These are phyloP conservation scores for Pestalotiopsis sp. DNA, from an alignment of 2,329 filamentous ascomycete genomes.

Conservation along the genomic window DNA sequence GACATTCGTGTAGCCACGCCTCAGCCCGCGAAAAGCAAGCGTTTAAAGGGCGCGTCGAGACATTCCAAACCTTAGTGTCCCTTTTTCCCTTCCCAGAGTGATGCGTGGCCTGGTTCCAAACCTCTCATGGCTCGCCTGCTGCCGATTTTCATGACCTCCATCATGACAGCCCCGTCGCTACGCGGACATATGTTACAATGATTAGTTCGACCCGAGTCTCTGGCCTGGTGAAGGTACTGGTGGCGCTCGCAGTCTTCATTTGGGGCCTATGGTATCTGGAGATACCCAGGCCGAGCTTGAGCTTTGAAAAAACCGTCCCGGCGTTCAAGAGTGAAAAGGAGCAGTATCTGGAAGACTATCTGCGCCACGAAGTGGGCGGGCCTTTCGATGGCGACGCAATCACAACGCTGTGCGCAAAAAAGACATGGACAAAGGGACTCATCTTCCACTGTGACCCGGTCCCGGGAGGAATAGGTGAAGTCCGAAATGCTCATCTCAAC, in stretches of 20 bases:
- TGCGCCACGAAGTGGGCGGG: slow-evolving; percentile 35
- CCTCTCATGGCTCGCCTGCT: too few relatives aligned
- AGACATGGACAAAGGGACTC: slow-evolving; percentile 41
- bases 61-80: background rate
- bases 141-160: background rate
- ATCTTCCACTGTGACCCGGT: slow-evolving; percentile 46
- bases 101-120: background rate
- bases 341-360: slow-evolving; percentile 35
- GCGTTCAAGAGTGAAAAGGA: slow-evolving; percentile 33
- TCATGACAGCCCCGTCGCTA: background rate
- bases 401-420: slow-evolving; percentile 36
- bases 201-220: slow-evolving; percentile 27
- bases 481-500: slow-evolving; percentile 46
- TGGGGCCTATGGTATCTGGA: slow-evolving; percentile 29
- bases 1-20: slow-evolving; percentile 10
- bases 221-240: slow-evolving; percentile 26
- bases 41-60: background rate
- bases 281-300: slow-evolving; percentile 20
- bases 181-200: slow-evolving; percentile 22
- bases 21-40: background rate
- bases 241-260: slow-evolving; percentile 24
- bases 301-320: slow-evolving; percentile 22
- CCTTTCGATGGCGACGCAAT: slow-evolving; percentile 33
- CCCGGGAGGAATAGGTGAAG: slow-evolving; percentile 44
- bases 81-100: background rate